Evolutionary conservation across 73 alveolate genomes (phyloP), one percentile per base, ranked within the genome.

Genomic region (Paramecium primaurelia): DNA sequence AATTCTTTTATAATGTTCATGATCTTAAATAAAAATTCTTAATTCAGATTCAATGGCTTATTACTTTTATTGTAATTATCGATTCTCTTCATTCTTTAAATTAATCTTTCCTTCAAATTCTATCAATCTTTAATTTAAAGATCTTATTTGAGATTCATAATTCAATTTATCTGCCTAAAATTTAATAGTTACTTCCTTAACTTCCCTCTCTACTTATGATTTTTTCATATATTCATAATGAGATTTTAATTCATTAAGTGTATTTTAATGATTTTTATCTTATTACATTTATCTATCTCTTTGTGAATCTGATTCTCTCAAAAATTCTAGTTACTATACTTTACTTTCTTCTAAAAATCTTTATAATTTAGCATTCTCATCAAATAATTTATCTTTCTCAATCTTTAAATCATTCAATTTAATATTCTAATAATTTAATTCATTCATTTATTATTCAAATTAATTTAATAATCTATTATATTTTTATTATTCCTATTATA

Each of bases 141-240:
- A 12, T 36, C 88, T 75, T 9, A 75, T 75, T 12, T 75, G n/a
- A 2, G 88, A 36, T 18, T 75, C 88, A 16, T 38, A 75, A 75
- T 34, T 75, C 68, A 75, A 25, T 75, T 37, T 75, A 37, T 75
- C 88, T 4, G 88, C 60, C n/a, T 75, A 75, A 42, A 75, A 75
- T 75, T 75, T 36, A 16, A 75, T 75, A n/a, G 58, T 38, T 3
- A 22, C 58, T 75, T 75, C 88, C 68, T 75, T 75, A 42, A 75
- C 8, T 38, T 75, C 88, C 40, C 88, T 75, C n/a, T 36, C 68
- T 1, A 75, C 60, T 4, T 75, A 75, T 18, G 88, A 75, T 42
- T 75, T 75, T 10, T 38, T 36, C 88, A 75, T 75, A n/a, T 75
- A 75, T 20, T 75, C 88, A 75, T 75, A 75, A 75, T 75, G 88